Evolutionary conservation across 2,329 filamentous ascomycete species (phyloP).

Genomic region (Colletotrichum sp.): DNA sequence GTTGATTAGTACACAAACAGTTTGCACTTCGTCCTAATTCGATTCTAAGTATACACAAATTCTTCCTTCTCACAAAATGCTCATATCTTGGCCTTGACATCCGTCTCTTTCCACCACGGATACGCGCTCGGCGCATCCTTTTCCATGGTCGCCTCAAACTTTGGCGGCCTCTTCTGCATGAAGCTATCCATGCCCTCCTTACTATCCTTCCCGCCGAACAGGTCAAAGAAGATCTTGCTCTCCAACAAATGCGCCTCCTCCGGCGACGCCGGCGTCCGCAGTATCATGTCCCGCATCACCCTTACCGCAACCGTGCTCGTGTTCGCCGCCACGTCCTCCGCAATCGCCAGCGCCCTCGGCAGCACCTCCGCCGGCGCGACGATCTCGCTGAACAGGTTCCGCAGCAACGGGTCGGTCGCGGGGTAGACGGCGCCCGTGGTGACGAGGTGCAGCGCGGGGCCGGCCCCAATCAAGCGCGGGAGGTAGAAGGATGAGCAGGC

Average conservation of each 20-base stretch:
- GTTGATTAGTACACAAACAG: not conserved
- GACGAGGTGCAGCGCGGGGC: slow-evolving; percentile 66
- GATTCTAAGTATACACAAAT: not conserved
- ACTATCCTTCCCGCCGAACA: slow-evolving; percentile 64
- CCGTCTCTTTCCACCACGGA: slow-evolving; percentile 70
- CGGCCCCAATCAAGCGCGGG: slow-evolving; percentile 70
- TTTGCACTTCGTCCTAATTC: not conserved
- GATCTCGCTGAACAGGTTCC: slow-evolving; percentile 70
- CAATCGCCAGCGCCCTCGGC: slow-evolving; percentile 68
- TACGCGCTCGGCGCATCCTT: slow-evolving; percentile 63
- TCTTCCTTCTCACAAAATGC: not conserved
- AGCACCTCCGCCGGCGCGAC: slow-evolving; percentile 66
- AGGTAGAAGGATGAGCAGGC: slow-evolving; percentile 75
- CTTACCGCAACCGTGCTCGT: slow-evolving; percentile 68
- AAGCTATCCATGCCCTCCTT: slow-evolving; percentile 73
- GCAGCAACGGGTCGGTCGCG: slow-evolving; percentile 54
- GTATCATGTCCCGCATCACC: slow-evolving; percentile 77
- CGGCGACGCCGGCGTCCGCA: slow-evolving; percentile 58
- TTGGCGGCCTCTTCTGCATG: slow-evolving; percentile 68
- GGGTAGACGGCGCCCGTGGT: slow-evolving; percentile 71
- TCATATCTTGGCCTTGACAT: slow-evolving; percentile 31
- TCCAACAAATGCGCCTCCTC: slow-evolving; percentile 77
- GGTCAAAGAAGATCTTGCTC: slow-evolving; percentile 64
- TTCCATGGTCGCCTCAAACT: slow-evolving; percentile 66
- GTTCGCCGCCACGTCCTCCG: slow-evolving; percentile 69